Conservation (phyloP, 2,329 filamentous ascomycete species). For the Tympanopsis confertula region DNA sequence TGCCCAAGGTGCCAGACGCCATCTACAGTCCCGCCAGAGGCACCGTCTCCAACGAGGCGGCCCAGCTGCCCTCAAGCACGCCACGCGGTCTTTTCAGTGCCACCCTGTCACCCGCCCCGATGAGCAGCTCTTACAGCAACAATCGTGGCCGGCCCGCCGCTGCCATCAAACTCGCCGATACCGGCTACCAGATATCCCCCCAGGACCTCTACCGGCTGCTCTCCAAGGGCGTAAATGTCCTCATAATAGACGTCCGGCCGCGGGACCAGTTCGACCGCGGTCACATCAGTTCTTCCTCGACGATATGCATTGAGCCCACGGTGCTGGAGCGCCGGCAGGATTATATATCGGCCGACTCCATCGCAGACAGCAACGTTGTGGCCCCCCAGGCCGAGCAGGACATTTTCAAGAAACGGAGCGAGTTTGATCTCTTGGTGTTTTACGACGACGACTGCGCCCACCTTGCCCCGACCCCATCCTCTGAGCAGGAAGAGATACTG, state of each 20-base stretch:
- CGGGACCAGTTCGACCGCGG: conserved; percentile 76
- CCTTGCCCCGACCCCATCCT: conserved; percentile 28
- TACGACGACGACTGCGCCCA: conserved; percentile 63
- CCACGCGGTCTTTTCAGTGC: conserved; percentile 48
- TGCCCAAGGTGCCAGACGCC: conserved; percentile 63
- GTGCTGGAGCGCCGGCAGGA: conserved; percentile 51
- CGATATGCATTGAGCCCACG: conserved; percentile 79
- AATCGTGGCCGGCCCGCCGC: neutral
- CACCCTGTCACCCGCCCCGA: neutral
- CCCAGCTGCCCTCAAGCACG: conserved; percentile 53
- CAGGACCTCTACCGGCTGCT: conserved; percentile 47
- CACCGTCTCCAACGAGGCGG: conserved; percentile 51
- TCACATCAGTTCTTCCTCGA: conserved; percentile 72
- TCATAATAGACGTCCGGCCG: conserved; percentile 76
- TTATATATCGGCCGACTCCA: conserved; percentile 48
- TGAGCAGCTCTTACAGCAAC: neutral
- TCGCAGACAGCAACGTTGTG: conserved; percentile 58
- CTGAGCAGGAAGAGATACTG: conserved; percentile 38
- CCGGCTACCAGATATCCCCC: neutral
- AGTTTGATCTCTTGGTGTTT: conserved; percentile 80
- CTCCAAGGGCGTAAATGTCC: conserved; percentile 43
- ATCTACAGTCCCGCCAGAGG: conserved; percentile 71
- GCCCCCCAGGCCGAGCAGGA: conserved; percentile 64
- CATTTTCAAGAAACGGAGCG: conserved; percentile 60
- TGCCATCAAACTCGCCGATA: no score